Base-by-base conservation (phyloP, 352 stramenopile species). In the Phytophthora litchii region DNA sequence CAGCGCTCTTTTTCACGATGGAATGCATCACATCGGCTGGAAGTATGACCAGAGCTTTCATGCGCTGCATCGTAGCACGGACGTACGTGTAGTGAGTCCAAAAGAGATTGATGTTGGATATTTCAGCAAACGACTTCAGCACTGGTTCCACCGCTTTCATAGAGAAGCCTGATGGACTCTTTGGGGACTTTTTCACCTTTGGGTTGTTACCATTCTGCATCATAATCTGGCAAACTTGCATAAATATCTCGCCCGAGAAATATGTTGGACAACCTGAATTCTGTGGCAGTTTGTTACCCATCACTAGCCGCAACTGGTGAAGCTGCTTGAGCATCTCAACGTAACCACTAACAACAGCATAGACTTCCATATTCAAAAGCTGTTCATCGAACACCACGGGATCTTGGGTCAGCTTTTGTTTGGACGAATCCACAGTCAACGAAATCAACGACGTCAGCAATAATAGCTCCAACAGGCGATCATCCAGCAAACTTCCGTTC, bases 221-320 rank as follows among this genome's bases (percentile, higher is more conserved):
- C 13, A 86, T 48, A 20, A 73, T 67, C 1, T 71, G 47, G 17
- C 74, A 90, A 2, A 89, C 71, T 19, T 66, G 61, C n/a, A 86
- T 35, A 50, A 89, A 90, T 20, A 89, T 67, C 54, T 90, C 82
- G 6, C 76, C 64, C 8, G 80, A 91, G 43, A 90, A 91, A 36
- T 86, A 67, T 13, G 69, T 84, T 25, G 59, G 51, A 50, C 80
- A 91, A 20, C 67, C 71, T 3, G 48, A 54, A n/a, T 63, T 72
- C 17, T 46, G 41, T 14, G 72, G 66, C 16, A 64, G 17, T 25
- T 70, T 78, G 42, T 78, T 82, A 14, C 83, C 80, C 25, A 90
- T 40, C 14, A 87, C 55, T 43, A 73, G 51, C 1, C 77, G 68
- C 42, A 88, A 34, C 25, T 88, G 80, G 44, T 83, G 65, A 17